phyloP scores from a whole-genome alignment of 305 asterid genomes.

The Fraxinus floribunda region DNA sequence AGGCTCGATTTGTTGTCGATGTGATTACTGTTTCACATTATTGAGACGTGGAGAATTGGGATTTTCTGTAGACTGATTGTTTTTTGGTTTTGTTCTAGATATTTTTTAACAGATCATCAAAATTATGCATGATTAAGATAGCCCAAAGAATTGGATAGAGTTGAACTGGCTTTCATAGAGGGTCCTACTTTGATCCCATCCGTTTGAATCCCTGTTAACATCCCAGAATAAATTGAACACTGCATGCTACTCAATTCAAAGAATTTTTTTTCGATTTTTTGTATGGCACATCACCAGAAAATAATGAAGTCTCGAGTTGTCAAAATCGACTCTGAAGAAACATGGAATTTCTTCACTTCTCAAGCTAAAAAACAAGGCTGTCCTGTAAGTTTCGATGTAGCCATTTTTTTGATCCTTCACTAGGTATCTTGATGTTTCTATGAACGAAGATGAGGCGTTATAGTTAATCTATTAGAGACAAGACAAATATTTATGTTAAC shows the following conservation, averaged over 20 bases:
- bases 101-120: not conserved
- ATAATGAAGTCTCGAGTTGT: constrained; percentile 26
- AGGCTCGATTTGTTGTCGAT: not conserved
- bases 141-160: not conserved
- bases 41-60: not conserved
- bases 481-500: not conserved
- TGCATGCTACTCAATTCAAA: not conserved
- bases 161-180: constrained; percentile 11
- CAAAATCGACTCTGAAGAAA: constrained; percentile 35
- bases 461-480: not conserved
- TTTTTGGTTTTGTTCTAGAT: not conserved
- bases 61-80: not conserved
- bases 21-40: not conserved
- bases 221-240: not conserved
- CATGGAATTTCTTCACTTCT: constrained; percentile 45
- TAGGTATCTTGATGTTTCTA: not conserved
- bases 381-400: constrained; percentile 33
- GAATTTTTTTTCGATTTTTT: not conserved
- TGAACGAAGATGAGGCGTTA: not conserved
- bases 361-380: constrained; percentile 35
- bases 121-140: not conserved
- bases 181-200: constrained; percentile 34
- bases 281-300: constrained; percentile 6
- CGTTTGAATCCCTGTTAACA: not conserved
- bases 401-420: not conserved